Conservation (phyloP, 192 early-diverging fungal species). For the Diversispora eburnea region DNA sequence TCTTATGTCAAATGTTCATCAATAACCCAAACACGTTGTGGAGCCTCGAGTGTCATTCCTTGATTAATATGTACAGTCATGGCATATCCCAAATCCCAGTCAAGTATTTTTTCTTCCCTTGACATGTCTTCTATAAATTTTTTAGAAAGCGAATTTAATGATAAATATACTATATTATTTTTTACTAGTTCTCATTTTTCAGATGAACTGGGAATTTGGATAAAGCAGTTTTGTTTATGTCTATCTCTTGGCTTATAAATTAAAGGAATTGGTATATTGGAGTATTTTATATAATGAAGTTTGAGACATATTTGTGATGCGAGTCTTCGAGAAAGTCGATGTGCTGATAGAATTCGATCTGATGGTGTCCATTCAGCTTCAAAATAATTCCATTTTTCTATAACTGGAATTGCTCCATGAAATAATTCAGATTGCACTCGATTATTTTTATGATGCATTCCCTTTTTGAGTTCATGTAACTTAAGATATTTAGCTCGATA, state of each 20-base stretch:
- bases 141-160: slow-evolving; percentile 15
- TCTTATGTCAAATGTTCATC: slow-evolving; percentile 19
- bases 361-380: slow-evolving; percentile 14
- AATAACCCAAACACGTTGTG: slow-evolving; percentile 25
- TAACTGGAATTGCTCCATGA: neutral
- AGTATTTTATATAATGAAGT: slow-evolving; percentile 23
- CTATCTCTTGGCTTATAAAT: slow-evolving; percentile 25
- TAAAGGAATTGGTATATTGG: slow-evolving; percentile 9
- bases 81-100: slow-evolving; percentile 21
- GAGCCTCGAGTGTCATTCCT: slow-evolving; percentile 22
- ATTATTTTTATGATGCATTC: slow-evolving; percentile 11
- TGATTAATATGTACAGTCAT: slow-evolving; percentile 24
- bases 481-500: slow-evolving; percentile 5
- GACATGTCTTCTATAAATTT: slow-evolving; percentile 25
- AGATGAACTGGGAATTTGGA: slow-evolving; percentile 10
- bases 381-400: slow-evolving; percentile 22
- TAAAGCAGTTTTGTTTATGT: slow-evolving; percentile 25
- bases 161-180: slow-evolving; percentile 27
- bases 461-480: slow-evolving; percentile 23
- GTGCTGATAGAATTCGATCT: slow-evolving; percentile 20
- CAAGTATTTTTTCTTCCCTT: slow-evolving; percentile 11
- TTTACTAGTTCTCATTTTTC: slow-evolving; percentile 25
- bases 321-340: slow-evolving; percentile 21
- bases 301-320: slow-evolving; percentile 17
- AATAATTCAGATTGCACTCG: slow-evolving; percentile 12